Percentiles rank a stretch among this genome's conserved stretches.
These are phyloP conservation scores for Omphalotus guepiniiformis DNA, from an alignment of 768 basidiomycete species.

Conservation along the genomic window DNA sequence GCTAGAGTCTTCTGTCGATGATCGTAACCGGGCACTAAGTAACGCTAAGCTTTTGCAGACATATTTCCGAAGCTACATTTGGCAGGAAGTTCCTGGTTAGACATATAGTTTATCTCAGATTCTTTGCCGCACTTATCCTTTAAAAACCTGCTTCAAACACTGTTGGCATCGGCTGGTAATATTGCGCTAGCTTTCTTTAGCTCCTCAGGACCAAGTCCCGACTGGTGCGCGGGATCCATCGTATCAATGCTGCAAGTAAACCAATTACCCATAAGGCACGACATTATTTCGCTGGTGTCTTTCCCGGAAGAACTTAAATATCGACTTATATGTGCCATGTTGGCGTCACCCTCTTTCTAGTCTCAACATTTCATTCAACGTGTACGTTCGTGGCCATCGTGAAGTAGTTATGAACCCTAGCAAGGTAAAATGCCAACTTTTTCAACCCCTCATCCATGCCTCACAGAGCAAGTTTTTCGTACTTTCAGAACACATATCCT, in stretches of 20 bases:
- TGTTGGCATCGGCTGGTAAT: slow-evolving; percentile 8
- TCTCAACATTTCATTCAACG: slow-evolving; percentile 19
- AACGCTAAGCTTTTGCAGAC: no score
- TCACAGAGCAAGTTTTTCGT: slow-evolving; percentile 21
- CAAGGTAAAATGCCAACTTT: slow-evolving; percentile 12
- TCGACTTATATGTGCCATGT: slow-evolving; percentile 12
- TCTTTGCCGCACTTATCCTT: slow-evolving; percentile 6
- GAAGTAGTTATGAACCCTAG: slow-evolving; percentile 23
- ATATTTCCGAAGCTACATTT: neutral
- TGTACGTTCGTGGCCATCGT: no score
- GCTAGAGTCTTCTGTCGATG: no score
- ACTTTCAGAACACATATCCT: slow-evolving; percentile 29
- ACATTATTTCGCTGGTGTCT: slow-evolving; percentile 3
- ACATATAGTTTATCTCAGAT: slow-evolving; percentile 9
- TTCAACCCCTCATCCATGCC: slow-evolving; percentile 21
- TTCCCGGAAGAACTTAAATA: slow-evolving; percentile 5
- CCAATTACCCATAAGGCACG: slow-evolving; percentile 6
- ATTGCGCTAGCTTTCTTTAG: slow-evolving; percentile 8
- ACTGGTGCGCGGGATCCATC: slow-evolving; percentile 5
- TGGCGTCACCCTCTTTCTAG: slow-evolving; percentile 23
- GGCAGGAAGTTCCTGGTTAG: neutral
- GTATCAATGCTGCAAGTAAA: neutral
- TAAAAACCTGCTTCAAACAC: slow-evolving; percentile 4
- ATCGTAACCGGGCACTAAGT: no score
- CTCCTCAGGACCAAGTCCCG: neutral